phyloP scores from a whole-genome alignment of 2,329 filamentous ascomycete genomes.

The Tolypocladium nubicola region DNA sequence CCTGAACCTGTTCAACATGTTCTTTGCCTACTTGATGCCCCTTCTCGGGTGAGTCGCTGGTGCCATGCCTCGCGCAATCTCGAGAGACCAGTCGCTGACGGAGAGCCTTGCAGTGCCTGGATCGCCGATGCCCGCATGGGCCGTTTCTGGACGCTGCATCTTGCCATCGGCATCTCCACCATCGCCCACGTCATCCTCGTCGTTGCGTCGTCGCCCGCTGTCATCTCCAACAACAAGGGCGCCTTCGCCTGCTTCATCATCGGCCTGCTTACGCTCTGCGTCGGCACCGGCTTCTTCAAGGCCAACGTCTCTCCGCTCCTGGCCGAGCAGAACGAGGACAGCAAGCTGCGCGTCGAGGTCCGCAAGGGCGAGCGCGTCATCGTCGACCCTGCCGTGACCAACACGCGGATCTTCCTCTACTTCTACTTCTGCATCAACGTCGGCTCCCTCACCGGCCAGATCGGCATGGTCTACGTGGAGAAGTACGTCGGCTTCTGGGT shows the following conservation, averaged over 20 bases:
- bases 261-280: constrained; percentile 40
- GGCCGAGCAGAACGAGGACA: constrained; percentile 57
- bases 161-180: constrained; percentile 55
- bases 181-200: constrained; percentile 58
- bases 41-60: constrained; percentile 28
- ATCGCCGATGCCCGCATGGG: constrained; percentile 62
- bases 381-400: constrained; percentile 57
- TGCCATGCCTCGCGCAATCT: too few species aligned
- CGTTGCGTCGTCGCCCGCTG: constrained; percentile 49
- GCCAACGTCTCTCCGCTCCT: constrained; percentile 65
- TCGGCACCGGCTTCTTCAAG: constrained; percentile 75
- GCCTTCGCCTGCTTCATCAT: constrained; percentile 59
- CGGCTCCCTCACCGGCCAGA: constrained; percentile 47
- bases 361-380: constrained; percentile 56
- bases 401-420: constrained; percentile 60
- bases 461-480: constrained; percentile 60
- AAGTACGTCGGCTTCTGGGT: constrained; percentile 70
- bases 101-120: constrained; percentile 24
- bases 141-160: constrained; percentile 62
- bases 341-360: constrained; percentile 44
- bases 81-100: background rate
- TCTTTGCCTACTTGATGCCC: constrained; percentile 52
- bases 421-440: constrained; percentile 47
- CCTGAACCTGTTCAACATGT: constrained; percentile 43
- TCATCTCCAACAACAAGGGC: constrained; percentile 46